Base-by-base conservation (phyloP, 495 filamentous ascomycete genomes). In the Tirmania nivea region DNA sequence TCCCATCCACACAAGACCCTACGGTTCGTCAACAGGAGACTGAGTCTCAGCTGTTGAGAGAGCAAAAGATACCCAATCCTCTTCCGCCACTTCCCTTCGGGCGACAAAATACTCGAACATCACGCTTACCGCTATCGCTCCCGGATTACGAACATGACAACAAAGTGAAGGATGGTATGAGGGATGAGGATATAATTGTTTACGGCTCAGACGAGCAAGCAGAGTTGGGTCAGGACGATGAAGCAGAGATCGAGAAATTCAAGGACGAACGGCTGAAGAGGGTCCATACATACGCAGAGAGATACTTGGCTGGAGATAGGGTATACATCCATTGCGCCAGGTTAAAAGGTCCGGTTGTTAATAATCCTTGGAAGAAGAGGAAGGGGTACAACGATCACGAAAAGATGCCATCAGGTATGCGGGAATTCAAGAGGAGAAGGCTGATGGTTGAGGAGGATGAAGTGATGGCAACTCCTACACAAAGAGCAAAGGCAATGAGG, bases 311-410 rank as follows among this genome's bases (percentile, higher is more conserved):
- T 17, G 60, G 60, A 39, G 56, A 63, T 50, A 53, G 45, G 36
- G 16, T 63, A 35, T 63, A 63, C 50, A 59, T 63, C 9, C 60
- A 63, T 48, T 63, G 56, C 5, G 60, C 60, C 16, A 51, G 50
- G 48, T 34, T 63, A 7, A 54, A 60, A 45, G 60, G 60, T 3
- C 60, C 60, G 16, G 60, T 63, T 14, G 34, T 63, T 17, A 63
- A 55, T 14, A 63, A 63, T 34, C 60, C 60, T 34, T 63, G 60
- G 60, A 52, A 52, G 48, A 62, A 62, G 35, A 10, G 34, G 10
- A 31, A 31, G 25, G 25, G 7, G 25, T 7, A 31, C 25, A 31
- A 31, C 2, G 25, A 31, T 31, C 25, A 31, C 25, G 25, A 31
- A 31, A 3, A 31, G 25, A 31, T 31, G 3, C 25, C 25, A 31